phyloP scores from a whole-genome alignment of 2,329 filamentous ascomycete species.

The Penicillium corylophilum region DNA sequence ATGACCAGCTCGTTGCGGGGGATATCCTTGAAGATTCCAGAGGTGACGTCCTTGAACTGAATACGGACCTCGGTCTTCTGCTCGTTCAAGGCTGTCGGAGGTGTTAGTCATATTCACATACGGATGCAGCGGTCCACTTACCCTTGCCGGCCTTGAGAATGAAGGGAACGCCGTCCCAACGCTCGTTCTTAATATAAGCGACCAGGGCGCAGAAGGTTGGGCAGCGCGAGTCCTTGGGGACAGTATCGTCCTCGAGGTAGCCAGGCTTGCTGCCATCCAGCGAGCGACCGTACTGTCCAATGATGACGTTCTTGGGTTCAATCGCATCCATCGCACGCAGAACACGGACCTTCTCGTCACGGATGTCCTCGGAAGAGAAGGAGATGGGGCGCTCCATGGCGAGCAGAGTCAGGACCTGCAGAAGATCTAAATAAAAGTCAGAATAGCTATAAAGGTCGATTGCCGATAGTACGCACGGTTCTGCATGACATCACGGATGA shows the following conservation, averaged over 20 bases:
- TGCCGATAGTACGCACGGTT: conserved; percentile 62
- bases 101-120: conserved; percentile 15
- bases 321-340: conserved; percentile 90
- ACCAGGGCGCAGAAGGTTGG: conserved; percentile 97
- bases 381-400: conserved; percentile 98
- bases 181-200: conserved; percentile 98
- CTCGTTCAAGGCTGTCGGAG: conserved; percentile 77
- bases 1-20: conserved; percentile 98
- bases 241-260: conserved; percentile 98
- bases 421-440: conserved; percentile 59
- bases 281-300: conserved; percentile 96
- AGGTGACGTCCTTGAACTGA: conserved; percentile 99
- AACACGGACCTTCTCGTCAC: conserved; percentile 95
- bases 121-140: conserved; percentile 21
- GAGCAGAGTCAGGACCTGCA: conserved; percentile 92
- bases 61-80: conserved; percentile 99
- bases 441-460: conserved; percentile 11
- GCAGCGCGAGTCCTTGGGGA: conserved; percentile 94
- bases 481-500: conserved; percentile 99
- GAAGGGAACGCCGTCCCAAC: conserved; percentile 98
- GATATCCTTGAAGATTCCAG: conserved; percentile 99
- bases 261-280: conserved; percentile 93
- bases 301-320: conserved; percentile 99
- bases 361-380: conserved; percentile 96
- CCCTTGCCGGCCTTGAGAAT: conserved; percentile 98